Evolutionary conservation across 495 filamentous ascomycete species (phyloP).

Genomic region (Rusavskia elegans): DNA sequence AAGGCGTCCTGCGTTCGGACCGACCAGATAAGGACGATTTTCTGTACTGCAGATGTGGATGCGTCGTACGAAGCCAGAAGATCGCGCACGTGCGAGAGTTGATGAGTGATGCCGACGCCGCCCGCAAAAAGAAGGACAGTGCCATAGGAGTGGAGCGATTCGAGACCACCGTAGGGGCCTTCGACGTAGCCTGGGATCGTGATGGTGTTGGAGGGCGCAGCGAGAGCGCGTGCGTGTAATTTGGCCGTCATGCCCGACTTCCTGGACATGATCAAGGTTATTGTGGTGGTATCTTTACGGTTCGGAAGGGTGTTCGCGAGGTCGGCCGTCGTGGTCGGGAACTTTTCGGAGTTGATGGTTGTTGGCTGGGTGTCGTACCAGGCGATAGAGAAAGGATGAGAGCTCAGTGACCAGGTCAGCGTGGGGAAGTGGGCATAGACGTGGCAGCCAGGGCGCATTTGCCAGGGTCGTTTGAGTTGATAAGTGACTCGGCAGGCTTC

Average conservation of each 20-base stretch:
- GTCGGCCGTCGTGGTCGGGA: slow-evolving; percentile 11
- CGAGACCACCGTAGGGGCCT: slow-evolving; percentile 64
- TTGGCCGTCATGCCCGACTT: slow-evolving; percentile 70
- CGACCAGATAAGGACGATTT: slow-evolving; percentile 77
- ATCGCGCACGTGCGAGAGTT: slow-evolving; percentile 61
- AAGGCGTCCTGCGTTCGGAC: slow-evolving; percentile 79
- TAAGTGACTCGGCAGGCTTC: slow-evolving; percentile 48
- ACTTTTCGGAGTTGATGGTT: slow-evolving; percentile 18
- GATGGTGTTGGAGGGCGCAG: slow-evolving; percentile 40
- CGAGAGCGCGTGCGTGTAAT: slow-evolving; percentile 52
- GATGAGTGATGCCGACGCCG: slow-evolving; percentile 80
- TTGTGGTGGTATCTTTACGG: slow-evolving; percentile 29
- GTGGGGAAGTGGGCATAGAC: slow-evolving; percentile 69
- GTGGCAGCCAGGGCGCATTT: slow-evolving; percentile 59
- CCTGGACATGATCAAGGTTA: slow-evolving; percentile 66
- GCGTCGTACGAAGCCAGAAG: slow-evolving; percentile 53
- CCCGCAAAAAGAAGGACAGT: slow-evolving; percentile 77
- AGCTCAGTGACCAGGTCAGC: slow-evolving; percentile 50
- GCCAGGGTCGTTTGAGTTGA: slow-evolving; percentile 59
- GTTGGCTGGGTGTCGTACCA: slow-evolving; percentile 24
- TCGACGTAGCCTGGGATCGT: slow-evolving; percentile 52
- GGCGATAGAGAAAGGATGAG: slow-evolving; percentile 42
- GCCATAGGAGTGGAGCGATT: slow-evolving; percentile 59
- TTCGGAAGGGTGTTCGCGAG: slow-evolving; percentile 10
- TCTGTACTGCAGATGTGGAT: slow-evolving; percentile 57